These are phyloP conservation scores for Trametes coccinea DNA, from an alignment of 768 basidiomycete species.

Conservation along the genomic window DNA sequence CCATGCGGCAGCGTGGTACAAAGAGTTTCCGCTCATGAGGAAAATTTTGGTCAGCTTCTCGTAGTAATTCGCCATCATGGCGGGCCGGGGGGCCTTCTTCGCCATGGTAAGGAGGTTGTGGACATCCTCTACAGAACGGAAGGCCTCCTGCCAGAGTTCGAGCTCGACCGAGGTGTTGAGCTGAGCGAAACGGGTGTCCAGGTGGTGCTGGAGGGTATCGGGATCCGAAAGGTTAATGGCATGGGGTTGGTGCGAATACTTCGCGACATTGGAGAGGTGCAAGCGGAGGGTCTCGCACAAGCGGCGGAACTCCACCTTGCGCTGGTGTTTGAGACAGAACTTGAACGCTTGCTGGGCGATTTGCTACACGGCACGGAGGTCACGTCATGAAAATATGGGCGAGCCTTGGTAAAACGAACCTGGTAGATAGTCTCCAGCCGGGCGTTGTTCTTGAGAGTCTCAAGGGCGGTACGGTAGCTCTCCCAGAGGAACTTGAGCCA, in stretches of 20 bases:
- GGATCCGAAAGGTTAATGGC: slow-evolving; percentile 94
- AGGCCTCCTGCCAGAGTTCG: slow-evolving; percentile 98
- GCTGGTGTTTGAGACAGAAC: slow-evolving; percentile 90
- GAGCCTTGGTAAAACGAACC: slow-evolving; percentile 42
- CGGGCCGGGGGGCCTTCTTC: slow-evolving; percentile 87
- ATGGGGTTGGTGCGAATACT: slow-evolving; percentile 92
- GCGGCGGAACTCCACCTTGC: slow-evolving; percentile 96
- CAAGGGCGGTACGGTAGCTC: slow-evolving; percentile 92
- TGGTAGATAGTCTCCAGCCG: slow-evolving; percentile 93
- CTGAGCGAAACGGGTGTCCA: slow-evolving; percentile 96
- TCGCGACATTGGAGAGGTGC: slow-evolving; percentile 91
- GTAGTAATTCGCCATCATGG: slow-evolving; percentile 99
- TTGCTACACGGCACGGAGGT: slow-evolving; percentile 50
- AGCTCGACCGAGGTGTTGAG: slow-evolving; percentile 96
- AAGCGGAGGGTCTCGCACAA: slow-evolving; percentile 95
- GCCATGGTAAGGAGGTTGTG: slow-evolving; percentile 93
- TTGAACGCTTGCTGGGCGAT: slow-evolving; percentile 97
- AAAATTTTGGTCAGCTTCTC: slow-evolving; percentile 97
- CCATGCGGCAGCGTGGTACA: slow-evolving; percentile 98
- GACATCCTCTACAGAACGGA: slow-evolving; percentile 97
- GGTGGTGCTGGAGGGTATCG: slow-evolving; percentile 91
- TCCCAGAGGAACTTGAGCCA: slow-evolving; percentile 99
- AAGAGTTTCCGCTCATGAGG: slow-evolving; percentile 89
- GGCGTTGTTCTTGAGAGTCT: slow-evolving; percentile 95
- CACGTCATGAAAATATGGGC: not conserved